These are phyloP conservation scores for Huntiella bhutanensis DNA, from an alignment of 2,329 filamentous ascomycete genomes.

Conservation along the genomic window DNA sequence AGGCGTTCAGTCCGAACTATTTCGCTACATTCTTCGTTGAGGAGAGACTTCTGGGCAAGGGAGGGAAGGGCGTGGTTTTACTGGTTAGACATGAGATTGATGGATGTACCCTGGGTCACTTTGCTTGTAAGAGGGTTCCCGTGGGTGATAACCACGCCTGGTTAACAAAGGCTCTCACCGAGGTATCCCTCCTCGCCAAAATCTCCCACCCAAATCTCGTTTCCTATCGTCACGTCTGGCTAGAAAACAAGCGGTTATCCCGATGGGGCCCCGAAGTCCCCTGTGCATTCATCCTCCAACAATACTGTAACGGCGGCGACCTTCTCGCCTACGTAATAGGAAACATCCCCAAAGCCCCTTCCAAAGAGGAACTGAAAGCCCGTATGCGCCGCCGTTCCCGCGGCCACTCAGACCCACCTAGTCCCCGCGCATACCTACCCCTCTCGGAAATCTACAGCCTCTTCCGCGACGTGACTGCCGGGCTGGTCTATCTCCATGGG, in stretches of 20 bases:
- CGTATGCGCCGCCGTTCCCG: conserved; percentile 67
- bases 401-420: conserved; percentile 47
- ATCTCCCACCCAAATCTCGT: conserved; percentile 90
- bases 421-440: conserved; percentile 31
- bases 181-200: conserved; percentile 81
- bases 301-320: conserved; percentile 91
- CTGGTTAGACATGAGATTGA: conserved; percentile 89
- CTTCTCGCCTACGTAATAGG: conserved; percentile 74
- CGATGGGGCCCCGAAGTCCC: conserved; percentile 81
- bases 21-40: conserved; percentile 88
- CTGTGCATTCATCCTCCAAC: conserved; percentile 90
- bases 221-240: conserved; percentile 92
- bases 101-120: conserved; percentile 64
- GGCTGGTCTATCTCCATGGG: conserved; percentile 70
- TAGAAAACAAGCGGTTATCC: conserved; percentile 71
- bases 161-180: conserved; percentile 75
- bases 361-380: conserved; percentile 75
- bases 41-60: conserved; percentile 66
- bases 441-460: conserved; percentile 95
- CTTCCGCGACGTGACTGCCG: conserved; percentile 87
- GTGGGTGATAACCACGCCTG: conserved; percentile 88
- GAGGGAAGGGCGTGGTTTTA: conserved; percentile 85
- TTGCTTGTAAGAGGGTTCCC: conserved; percentile 91
- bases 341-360: conserved; percentile 39
- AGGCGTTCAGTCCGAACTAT: conserved; percentile 81